Conservation (phyloP, 2,329 filamentous ascomycete species). For the Colletotrichum shisoi region DNA sequence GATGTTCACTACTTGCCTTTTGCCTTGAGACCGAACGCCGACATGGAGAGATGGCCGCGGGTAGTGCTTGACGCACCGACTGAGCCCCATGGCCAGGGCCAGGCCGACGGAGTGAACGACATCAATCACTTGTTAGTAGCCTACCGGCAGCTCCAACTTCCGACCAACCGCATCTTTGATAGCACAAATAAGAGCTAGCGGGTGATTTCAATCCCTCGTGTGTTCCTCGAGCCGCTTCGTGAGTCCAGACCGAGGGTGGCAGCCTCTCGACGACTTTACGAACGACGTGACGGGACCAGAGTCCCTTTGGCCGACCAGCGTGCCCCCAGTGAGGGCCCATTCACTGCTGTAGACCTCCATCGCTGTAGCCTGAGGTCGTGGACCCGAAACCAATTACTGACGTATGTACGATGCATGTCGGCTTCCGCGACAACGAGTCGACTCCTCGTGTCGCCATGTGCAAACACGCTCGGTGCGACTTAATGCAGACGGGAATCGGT, state of each 20-base stretch:
- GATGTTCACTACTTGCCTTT: not conserved
- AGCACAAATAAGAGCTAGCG: not conserved
- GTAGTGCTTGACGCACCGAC: not conserved
- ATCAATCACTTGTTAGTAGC: no score
- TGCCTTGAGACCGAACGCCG: not conserved
- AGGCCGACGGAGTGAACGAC: not conserved
- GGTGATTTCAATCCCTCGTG: not conserved
- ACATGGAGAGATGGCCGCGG: not conserved
- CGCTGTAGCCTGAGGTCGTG: not conserved
- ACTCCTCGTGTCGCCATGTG: not conserved
- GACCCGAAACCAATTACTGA: not conserved
- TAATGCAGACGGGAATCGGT: not conserved
- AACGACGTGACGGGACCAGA: not conserved
- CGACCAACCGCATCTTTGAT: not conserved
- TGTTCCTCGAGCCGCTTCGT: not conserved
- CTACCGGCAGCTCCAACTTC: not conserved
- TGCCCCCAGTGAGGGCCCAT: not conserved
- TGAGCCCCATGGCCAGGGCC: not conserved
- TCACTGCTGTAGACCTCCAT: not conserved
- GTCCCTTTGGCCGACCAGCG: not conserved
- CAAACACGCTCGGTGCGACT: not conserved
- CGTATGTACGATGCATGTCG: not conserved
- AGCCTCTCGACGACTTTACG: not conserved
- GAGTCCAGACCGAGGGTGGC: not conserved
- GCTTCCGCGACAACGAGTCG: not conserved